Conservation (phyloP, 495 filamentous ascomycete species). For the Aspergillus leporis region DNA sequence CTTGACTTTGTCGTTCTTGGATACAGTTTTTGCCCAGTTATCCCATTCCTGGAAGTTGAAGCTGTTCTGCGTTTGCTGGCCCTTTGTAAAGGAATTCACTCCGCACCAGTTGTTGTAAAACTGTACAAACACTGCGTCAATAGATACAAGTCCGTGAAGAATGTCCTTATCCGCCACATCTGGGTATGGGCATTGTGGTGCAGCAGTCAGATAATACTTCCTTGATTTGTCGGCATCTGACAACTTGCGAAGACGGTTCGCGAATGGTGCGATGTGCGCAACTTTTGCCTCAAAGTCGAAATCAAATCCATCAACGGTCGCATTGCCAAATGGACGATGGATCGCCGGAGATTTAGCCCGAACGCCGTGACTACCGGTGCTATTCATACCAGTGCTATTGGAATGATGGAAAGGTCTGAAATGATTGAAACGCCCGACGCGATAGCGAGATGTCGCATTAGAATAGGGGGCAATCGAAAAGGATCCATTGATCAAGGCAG, state of each 20-base stretch:
- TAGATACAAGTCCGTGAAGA: slow-evolving; percentile 50
- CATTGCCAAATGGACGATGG: slow-evolving; percentile 63
- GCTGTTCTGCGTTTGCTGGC: slow-evolving; percentile 48
- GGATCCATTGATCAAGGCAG: slow-evolving; percentile 22
- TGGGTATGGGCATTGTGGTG: slow-evolving; percentile 68
- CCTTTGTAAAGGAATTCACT: slow-evolving; percentile 49
- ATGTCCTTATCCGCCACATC: slow-evolving; percentile 60
- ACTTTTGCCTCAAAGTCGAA: slow-evolving; percentile 61
- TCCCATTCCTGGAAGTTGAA: slow-evolving; percentile 76
- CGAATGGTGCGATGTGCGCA: slow-evolving; percentile 55
- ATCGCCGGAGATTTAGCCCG: slow-evolving; percentile 17
- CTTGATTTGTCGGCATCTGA: slow-evolving; percentile 53
- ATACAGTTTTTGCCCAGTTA: slow-evolving; percentile 63
- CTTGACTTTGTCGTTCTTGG: slow-evolving; percentile 63
- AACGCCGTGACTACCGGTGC: neutral
- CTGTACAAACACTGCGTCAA: slow-evolving; percentile 69
- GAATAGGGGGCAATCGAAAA: neutral
- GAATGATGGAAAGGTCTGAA: neutral
- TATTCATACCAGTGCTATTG: slow-evolving; percentile 6
- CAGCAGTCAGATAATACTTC: slow-evolving; percentile 61
- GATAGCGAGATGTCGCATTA: neutral
- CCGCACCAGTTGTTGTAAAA: slow-evolving; percentile 80
- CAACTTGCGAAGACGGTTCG: slow-evolving; percentile 52
- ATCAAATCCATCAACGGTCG: slow-evolving; percentile 71
- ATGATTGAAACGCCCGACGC: neutral